phyloP scores from a whole-genome alignment of 2,329 filamentous ascomycete genomes.

The Xylaria sp. region DNA sequence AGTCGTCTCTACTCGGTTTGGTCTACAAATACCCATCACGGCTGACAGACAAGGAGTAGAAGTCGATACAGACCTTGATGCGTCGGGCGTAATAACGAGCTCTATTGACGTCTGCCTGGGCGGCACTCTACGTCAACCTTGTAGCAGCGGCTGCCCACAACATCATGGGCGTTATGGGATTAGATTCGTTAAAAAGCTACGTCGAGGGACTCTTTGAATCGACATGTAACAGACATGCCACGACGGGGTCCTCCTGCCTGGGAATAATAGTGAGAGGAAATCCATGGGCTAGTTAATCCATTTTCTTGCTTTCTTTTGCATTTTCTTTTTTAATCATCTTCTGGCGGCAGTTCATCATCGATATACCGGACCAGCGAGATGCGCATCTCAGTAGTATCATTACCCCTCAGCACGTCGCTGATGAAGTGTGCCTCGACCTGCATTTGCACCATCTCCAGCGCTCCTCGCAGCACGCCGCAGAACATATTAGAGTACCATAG shows the following conservation, averaged over 20 bases:
- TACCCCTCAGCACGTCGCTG: constrained; percentile 90
- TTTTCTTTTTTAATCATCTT: constrained; percentile 77
- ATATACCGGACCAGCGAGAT: constrained; percentile 93
- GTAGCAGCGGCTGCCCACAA: not conserved
- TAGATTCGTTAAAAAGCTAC: not conserved
- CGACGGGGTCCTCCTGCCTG: too few species aligned
- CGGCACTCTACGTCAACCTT: not conserved
- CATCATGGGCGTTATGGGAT: not conserved
- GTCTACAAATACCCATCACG: not conserved
- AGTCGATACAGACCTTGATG: not conserved
- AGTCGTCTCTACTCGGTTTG: not conserved
- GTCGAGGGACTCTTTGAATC: not conserved
- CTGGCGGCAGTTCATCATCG: constrained; percentile 95
- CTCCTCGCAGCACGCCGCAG: constrained; percentile 89
- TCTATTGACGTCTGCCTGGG: not conserved
- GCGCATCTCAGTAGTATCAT: constrained; percentile 97
- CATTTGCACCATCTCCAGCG: constrained; percentile 99
- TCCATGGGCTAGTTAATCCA: not conserved
- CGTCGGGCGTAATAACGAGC: not conserved
- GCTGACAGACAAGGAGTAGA: not conserved
- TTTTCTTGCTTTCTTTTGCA: not conserved
- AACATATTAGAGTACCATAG: constrained; percentile 99
- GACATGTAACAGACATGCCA: not conserved
- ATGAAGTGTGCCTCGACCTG: constrained; percentile 97
- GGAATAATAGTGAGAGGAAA: not conserved